A percentile compares a stretch with the other conserved stretches of the same genome.
Evolutionary conservation across 331 rosid species (phyloP).

Genomic region (Stylosanthes scabra): DNA sequence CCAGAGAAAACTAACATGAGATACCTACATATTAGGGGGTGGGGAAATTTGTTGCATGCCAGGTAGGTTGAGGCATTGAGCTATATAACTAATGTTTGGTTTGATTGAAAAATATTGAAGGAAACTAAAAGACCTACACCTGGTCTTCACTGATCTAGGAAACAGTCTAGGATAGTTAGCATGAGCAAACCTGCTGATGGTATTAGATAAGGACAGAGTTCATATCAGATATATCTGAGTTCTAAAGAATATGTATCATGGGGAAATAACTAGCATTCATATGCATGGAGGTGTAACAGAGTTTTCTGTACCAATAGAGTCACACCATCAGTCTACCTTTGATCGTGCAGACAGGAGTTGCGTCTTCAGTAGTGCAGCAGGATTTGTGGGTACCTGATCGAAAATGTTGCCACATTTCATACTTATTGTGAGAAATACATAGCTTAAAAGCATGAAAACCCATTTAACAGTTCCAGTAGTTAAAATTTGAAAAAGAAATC

Average conservation of each 20-base stretch:
- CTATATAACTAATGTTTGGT: background rate
- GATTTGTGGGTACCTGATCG: constrained; percentile 80
- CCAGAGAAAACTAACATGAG: background rate
- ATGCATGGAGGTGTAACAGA: no score
- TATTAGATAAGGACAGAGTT: background rate
- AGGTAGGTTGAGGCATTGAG: background rate
- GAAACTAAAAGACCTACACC: background rate
- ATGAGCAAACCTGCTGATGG: background rate
- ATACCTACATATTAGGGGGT: background rate
- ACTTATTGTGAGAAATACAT: constrained; percentile 29
- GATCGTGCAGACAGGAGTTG: constrained; percentile 81
- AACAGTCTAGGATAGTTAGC: background rate
- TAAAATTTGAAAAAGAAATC: constrained; percentile 14
- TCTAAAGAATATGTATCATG: no score
- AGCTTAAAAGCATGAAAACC: constrained; percentile 9
- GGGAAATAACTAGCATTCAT: no score
- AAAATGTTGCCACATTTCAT: constrained; percentile 26
- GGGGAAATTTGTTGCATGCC: background rate
- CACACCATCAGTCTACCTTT: constrained; percentile 49
- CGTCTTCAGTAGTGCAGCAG: constrained; percentile 73
- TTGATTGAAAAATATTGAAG: background rate
- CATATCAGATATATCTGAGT: no score
- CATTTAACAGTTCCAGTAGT: constrained; percentile 12
- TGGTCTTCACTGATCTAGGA: background rate
- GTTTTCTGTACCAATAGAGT: no score